Evolutionary conservation across 2,329 filamentous ascomycete genomes (phyloP).

Genomic region (Pseudogymnoascus sp.): DNA sequence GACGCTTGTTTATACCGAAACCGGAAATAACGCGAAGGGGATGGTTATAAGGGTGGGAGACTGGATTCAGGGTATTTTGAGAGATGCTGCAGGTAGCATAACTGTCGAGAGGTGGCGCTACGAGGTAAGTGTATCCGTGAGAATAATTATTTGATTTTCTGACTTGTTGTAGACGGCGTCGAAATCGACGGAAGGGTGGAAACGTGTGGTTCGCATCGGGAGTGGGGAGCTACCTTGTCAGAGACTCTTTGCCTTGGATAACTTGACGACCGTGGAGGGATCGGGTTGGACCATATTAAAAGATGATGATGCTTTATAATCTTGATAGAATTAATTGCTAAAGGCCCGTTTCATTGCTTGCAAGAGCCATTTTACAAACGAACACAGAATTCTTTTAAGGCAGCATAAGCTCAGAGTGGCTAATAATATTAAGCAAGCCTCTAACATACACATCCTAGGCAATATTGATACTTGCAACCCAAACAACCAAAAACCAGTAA

Average conservation of each 20-base stretch:
- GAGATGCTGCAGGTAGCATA: conserved; percentile 11
- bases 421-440: neutral
- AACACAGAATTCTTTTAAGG: neutral
- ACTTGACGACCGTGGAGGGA: neutral
- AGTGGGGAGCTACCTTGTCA: neutral
- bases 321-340: neutral
- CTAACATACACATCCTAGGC: neutral
- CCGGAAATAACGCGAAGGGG: conserved; percentile 9
- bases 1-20: conserved; percentile 8
- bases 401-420: neutral
- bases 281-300: neutral
- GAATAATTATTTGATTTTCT: neutral
- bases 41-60: conserved; percentile 19
- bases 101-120: conserved; percentile 17
- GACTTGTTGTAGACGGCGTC: neutral
- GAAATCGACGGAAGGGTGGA: neutral
- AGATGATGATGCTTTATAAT: neutral
- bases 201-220: neutral
- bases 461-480: neutral
- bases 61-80: conserved; percentile 20
- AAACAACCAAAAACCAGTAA: neutral
- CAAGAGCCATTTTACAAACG: neutral
- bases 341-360: neutral
- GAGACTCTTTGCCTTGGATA: neutral
- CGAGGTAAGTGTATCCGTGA: neutral